Conservation (phyloP, 805 yeast genomes). For the Candida hispaniensis region DNA sequence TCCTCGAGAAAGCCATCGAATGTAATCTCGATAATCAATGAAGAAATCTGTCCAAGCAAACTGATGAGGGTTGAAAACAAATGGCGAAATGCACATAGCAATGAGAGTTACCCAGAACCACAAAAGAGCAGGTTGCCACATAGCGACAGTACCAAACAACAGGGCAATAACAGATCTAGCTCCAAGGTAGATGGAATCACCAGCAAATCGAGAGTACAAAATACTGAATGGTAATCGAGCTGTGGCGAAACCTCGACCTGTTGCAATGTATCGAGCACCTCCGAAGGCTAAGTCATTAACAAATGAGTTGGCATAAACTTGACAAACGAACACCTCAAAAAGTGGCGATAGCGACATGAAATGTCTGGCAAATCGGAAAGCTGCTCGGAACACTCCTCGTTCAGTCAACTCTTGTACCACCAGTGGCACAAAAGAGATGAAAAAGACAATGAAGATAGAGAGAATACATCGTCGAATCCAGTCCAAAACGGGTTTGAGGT, state of each 20-base stretch:
- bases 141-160: slow-evolving; percentile 63
- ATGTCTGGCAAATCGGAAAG: slow-evolving; percentile 60
- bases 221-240: slow-evolving; percentile 61
- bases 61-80: slow-evolving; percentile 95
- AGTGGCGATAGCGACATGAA: slow-evolving; percentile 75
- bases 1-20: slow-evolving; percentile 79
- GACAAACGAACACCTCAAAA: slow-evolving; percentile 93
- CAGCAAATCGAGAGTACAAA: slow-evolving; percentile 66
- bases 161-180: slow-evolving; percentile 56
- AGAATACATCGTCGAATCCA: slow-evolving; percentile 86
- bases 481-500: slow-evolving; percentile 70
- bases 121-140: slow-evolving; percentile 89
- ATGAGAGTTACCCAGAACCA: slow-evolving; percentile 97
- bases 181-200: slow-evolving; percentile 70
- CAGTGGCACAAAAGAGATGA: slow-evolving; percentile 81
- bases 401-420: slow-evolving; percentile 81
- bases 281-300: slow-evolving; percentile 73
- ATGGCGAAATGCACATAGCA: slow-evolving; percentile 84
- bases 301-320: slow-evolving; percentile 74
- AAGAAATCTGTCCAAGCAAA: slow-evolving; percentile 93
- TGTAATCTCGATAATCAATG: slow-evolving; percentile 89
- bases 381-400: slow-evolving; percentile 70
- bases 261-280: slow-evolving; percentile 83
- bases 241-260: slow-evolving; percentile 92
- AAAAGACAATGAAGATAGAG: slow-evolving; percentile 85